phyloP scores from a whole-genome alignment of 2,329 filamentous ascomycete species.

The Verticillium isaacii region DNA sequence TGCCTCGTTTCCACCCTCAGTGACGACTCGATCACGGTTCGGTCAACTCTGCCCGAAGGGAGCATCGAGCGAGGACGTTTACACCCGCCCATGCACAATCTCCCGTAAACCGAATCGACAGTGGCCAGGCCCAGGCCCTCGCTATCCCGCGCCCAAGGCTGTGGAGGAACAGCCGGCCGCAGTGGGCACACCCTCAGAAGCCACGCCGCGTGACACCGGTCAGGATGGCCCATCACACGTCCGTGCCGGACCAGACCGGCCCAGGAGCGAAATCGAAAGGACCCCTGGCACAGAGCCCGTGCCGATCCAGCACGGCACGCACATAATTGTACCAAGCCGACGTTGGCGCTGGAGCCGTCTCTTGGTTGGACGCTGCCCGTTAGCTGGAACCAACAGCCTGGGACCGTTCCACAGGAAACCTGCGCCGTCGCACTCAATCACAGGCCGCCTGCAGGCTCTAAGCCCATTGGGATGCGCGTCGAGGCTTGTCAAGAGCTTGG shows the following conservation, averaged over 20 bases:
- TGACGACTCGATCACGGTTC: background rate
- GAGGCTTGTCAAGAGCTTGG: background rate
- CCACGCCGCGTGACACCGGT: too few species aligned
- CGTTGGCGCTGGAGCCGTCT: background rate
- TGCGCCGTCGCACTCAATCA: background rate
- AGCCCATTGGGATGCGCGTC: background rate
- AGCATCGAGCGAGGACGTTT: background rate
- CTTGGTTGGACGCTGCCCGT: background rate
- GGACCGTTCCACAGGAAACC: background rate
- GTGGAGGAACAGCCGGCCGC: too few species aligned
- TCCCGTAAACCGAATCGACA: background rate
- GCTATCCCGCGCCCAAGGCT: background rate
- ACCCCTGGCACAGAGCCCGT: too few species aligned
- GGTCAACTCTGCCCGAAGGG: background rate
- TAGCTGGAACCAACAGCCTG: background rate
- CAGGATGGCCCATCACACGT: too few species aligned
- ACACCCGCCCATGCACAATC: background rate
- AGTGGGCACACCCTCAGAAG: too few species aligned
- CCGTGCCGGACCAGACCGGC: too few species aligned
- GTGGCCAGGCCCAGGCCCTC: background rate
- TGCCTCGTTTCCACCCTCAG: background rate
- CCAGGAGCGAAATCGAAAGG: too few species aligned
- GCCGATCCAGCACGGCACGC: background rate
- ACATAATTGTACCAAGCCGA: background rate
- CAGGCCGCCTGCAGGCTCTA: background rate